These are phyloP conservation scores for Karstenula rhodostoma DNA, from an alignment of 2,329 filamentous ascomycete genomes.

Conservation along the genomic window DNA sequence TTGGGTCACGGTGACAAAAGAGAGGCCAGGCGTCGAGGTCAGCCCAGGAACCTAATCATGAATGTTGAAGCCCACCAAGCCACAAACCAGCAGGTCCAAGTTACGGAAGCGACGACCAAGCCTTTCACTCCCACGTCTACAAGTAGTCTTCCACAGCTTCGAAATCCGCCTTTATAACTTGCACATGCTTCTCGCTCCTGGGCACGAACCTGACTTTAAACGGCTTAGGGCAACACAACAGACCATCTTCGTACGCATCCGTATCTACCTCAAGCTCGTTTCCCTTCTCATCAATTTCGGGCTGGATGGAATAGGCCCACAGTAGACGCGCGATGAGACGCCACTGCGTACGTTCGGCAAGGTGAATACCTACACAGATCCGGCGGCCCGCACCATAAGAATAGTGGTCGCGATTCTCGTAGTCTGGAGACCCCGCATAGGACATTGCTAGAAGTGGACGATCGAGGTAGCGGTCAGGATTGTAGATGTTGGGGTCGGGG, in stretches of 20 bases:
- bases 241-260: constrained; percentile 43
- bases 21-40: no score
- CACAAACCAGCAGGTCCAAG: no score
- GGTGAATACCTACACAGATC: constrained; percentile 61
- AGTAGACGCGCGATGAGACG: constrained; percentile 51
- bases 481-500: constrained; percentile 39
- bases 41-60: no score
- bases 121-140: constrained; percentile 29
- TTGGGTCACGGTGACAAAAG: no score
- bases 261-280: constrained; percentile 50
- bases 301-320: constrained; percentile 59
- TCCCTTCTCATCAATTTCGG: constrained; percentile 50
- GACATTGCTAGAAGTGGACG: constrained; percentile 45
- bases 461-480: constrained; percentile 47
- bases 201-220: constrained; percentile 62
- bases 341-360: constrained; percentile 61
- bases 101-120: background rate
- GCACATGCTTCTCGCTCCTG: constrained; percentile 47
- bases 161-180: constrained; percentile 44
- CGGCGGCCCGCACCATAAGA: constrained; percentile 59
- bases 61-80: no score
- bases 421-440: constrained; percentile 46
- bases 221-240: constrained; percentile 54
- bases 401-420: constrained; percentile 55
- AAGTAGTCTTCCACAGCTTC: constrained; percentile 33